Conservation (phyloP, 2,329 filamentous ascomycete species). For the Colletotrichum incanum region DNA sequence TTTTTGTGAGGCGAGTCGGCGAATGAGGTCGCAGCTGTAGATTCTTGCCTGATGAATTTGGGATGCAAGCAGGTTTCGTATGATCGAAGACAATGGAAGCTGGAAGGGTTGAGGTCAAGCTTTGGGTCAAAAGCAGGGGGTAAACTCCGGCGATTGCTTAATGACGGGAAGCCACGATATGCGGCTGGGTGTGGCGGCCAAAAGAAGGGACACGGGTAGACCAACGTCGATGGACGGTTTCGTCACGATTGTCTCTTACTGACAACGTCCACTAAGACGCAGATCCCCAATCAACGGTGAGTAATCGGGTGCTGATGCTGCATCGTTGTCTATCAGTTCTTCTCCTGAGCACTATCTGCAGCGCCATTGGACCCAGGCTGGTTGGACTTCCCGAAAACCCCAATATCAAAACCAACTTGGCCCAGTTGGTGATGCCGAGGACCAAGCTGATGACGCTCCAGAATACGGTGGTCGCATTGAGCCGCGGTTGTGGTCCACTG, state of each 20-base stretch:
- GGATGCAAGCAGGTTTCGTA: not conserved
- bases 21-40: not conserved
- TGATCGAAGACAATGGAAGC: slow-evolving; percentile 42
- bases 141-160: slow-evolving; percentile 27
- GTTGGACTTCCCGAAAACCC: not conserved
- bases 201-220: not conserved
- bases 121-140: slow-evolving; percentile 4
- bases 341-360: slow-evolving; percentile 1
- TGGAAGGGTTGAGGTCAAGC: slow-evolving; percentile 22
- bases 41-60: not conserved
- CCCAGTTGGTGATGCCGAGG: not conserved
- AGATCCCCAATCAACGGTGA: not conserved
- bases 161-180: slow-evolving; percentile 23
- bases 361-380: not conserved
- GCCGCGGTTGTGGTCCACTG: slow-evolving; percentile 21
- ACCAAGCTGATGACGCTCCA: slow-evolving; percentile 15
- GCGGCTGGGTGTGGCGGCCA: slow-evolving; percentile 20
- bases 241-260: slow-evolving; percentile 15
- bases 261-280: slow-evolving; percentile 23
- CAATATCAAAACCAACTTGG: not conserved
- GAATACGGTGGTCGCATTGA: not conserved
- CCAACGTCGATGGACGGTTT: slow-evolving; percentile 11
- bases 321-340: not conserved
- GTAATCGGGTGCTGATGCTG: not conserved
- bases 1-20: not conserved